Conservation (phyloP, 1,284 basidiomycete species). For the Leucoagaricus sp. region DNA sequence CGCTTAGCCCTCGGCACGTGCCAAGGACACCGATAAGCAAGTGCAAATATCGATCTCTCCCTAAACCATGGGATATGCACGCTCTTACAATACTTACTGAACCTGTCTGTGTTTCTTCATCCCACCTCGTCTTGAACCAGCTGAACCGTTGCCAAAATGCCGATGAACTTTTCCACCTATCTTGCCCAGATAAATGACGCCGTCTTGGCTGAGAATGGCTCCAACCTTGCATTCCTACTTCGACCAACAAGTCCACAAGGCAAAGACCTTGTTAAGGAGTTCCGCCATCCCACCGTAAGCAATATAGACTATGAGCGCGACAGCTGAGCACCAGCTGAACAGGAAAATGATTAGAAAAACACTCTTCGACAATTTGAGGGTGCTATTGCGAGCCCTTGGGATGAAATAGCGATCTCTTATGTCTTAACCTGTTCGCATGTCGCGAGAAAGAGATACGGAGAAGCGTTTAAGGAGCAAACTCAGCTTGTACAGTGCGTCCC, state of each 20-base stretch:
- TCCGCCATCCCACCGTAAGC: constrained; percentile 65
- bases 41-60: neutral
- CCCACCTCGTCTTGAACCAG: neutral
- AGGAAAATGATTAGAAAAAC: constrained; percentile 39
- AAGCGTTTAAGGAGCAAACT: constrained; percentile 78
- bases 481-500: constrained; percentile 60
- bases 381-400: constrained; percentile 72
- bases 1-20: neutral
- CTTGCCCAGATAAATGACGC: constrained; percentile 62
- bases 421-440: constrained; percentile 70
- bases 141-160: constrained; percentile 26
- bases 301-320: neutral
- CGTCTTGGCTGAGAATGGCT: constrained; percentile 63
- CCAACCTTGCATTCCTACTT: constrained; percentile 68
- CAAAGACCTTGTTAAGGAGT: constrained; percentile 71
- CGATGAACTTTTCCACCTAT: constrained; percentile 61
- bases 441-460: constrained; percentile 60
- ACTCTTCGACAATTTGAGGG: constrained; percentile 60
- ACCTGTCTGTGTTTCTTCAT: neutral
- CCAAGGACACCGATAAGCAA: neutral
- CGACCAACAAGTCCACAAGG: constrained; percentile 73
- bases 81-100: neutral
- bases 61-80: neutral
- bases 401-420: constrained; percentile 80
- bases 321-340: constrained; percentile 1